Conservation (phyloP, 2,329 filamentous ascomycete species). For the Elsinoe perseae region DNA sequence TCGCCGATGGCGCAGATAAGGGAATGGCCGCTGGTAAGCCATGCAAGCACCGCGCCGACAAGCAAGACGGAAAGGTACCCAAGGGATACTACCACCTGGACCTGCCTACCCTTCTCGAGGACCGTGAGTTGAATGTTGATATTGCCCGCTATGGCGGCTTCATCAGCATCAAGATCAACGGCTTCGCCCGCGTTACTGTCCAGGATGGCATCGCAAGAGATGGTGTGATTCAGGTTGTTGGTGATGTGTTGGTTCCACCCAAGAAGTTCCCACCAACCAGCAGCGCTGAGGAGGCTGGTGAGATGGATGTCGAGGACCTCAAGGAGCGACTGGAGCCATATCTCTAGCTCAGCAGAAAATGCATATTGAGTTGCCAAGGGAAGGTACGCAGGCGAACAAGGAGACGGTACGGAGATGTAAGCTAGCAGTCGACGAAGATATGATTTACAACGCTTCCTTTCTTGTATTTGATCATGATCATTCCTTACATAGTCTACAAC, state of each 20-base stretch:
- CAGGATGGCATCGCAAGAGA: constrained; percentile 67
- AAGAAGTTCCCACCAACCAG: constrained; percentile 37
- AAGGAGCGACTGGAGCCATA: constrained; percentile 47
- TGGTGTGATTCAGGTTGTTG: constrained; percentile 73
- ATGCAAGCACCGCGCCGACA: constrained; percentile 21
- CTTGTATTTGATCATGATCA: neutral
- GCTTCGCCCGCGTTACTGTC: constrained; percentile 56
- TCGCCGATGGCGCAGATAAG: constrained; percentile 27
- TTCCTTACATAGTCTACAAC: neutral
- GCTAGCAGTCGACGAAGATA: neutral
- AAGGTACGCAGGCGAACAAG: no score
- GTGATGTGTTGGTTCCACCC: constrained; percentile 68
- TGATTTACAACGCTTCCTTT: neutral
- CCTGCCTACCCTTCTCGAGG: constrained; percentile 62
- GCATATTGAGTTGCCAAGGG: neutral
- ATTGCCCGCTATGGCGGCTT: constrained; percentile 60
- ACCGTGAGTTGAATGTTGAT: constrained; percentile 61
- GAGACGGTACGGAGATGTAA: neutral
- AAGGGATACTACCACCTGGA: constrained; percentile 57
- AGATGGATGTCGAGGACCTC: constrained; percentile 54
- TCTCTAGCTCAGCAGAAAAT: constrained; percentile 26
- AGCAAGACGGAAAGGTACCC: constrained; percentile 28
- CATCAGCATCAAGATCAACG: constrained; percentile 68
- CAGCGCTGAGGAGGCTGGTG: constrained; percentile 38
- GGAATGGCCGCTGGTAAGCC: constrained; percentile 1